A percentile compares a stretch with the other conserved stretches of the same genome.
These are phyloP conservation scores for Plasmodium yoelii DNA, from an alignment of 169 alveolate genomes.

Conservation along the genomic window DNA sequence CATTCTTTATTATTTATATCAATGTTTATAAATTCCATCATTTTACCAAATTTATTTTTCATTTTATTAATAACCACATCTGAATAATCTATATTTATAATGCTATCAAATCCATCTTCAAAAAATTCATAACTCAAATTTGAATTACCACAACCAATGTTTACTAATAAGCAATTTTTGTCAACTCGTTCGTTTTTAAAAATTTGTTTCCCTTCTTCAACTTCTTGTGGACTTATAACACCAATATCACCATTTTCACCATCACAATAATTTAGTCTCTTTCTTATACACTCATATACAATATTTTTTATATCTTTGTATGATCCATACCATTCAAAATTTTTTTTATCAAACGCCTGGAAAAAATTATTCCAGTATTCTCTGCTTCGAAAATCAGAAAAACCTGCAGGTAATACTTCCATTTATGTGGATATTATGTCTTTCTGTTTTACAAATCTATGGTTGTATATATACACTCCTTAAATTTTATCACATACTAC, in stretches of 20 bases:
- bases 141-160: slow-evolving; percentile 86
- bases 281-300: slow-evolving; percentile 34
- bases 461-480: too few relatives aligned
- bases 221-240: not conserved
- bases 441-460: too few relatives aligned
- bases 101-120: slow-evolving; percentile 77
- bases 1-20: slow-evolving; percentile 75
- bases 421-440: not conserved
- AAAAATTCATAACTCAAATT: slow-evolving; percentile 76
- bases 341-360: slow-evolving; percentile 77
- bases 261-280: slow-evolving; percentile 38
- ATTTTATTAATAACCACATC: slow-evolving; percentile 80
- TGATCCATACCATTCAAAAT: slow-evolving; percentile 85
- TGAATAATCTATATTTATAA: slow-evolving; percentile 82
- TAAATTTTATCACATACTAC: too few relatives aligned
- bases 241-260: not conserved
- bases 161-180: slow-evolving; percentile 75
- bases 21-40: slow-evolving; percentile 75
- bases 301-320: slow-evolving; percentile 76
- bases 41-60: slow-evolving; percentile 62
- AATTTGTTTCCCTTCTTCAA: not conserved
- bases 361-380: slow-evolving; percentile 84
- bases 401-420: slow-evolving; percentile 76
- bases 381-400: slow-evolving; percentile 80
- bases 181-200: not conserved